These are phyloP conservation scores for Kalmusia sp. DNA, from an alignment of 2,329 filamentous ascomycete genomes.

Conservation along the genomic window DNA sequence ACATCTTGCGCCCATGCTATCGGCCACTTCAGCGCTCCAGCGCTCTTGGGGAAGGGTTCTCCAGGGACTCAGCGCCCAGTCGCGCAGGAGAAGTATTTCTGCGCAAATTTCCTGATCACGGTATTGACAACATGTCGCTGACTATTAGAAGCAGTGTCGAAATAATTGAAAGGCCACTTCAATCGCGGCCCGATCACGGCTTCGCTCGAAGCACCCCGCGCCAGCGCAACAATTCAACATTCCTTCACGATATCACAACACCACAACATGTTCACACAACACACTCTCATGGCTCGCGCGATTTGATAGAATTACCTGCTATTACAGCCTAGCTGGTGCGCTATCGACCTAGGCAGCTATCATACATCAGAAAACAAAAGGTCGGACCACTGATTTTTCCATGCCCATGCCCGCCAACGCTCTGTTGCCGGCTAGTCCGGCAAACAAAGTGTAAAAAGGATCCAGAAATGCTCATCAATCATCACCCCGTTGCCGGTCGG, in stretches of 20 bases:
- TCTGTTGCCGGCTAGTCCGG: constrained; percentile 14
- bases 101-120: neutral
- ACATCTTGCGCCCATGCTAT: neutral
- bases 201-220: neutral
- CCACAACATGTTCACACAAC: neutral
- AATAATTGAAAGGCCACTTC: too few species aligned
- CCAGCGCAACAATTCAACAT: neutral
- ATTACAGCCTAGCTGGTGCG: constrained; percentile 8
- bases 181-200: neutral
- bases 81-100: neutral
- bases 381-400: constrained; percentile 12
- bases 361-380: constrained; percentile 12
- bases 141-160: neutral
- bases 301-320: neutral
- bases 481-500: constrained; percentile 24
- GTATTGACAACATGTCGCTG: neutral
- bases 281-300: too few species aligned
- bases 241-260: neutral
- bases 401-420: constrained; percentile 14
- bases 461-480: constrained; percentile 30
- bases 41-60: neutral
- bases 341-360: constrained; percentile 2
- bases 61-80: constrained; percentile 1
- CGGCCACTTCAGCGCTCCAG: neutral
- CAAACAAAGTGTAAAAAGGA: constrained; percentile 1